Percentiles rank a stretch among this genome's conserved stretches.
Conservation (phyloP, 1,139 yeast genomes). For the Pichia sp. region DNA sequence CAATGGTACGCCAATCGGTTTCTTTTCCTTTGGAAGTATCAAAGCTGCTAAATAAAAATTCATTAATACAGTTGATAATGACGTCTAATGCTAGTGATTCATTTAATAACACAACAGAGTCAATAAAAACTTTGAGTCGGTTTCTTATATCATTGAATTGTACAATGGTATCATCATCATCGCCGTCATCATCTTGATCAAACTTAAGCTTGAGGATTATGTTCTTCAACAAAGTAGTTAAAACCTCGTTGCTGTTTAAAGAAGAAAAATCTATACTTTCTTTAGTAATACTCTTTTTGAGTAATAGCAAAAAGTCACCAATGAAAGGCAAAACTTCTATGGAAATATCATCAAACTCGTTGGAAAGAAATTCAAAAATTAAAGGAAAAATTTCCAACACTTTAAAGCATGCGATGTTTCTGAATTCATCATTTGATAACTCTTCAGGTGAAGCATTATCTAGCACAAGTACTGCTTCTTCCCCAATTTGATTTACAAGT, state of each 20-base stretch:
- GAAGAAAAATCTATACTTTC: conserved; percentile 29
- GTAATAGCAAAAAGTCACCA: conserved; percentile 59
- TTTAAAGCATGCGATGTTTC: conserved; percentile 37
- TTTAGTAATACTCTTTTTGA: conserved; percentile 49
- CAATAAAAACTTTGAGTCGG: conserved; percentile 73
- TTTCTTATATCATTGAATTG: conserved; percentile 75
- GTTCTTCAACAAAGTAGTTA: conserved; percentile 59
- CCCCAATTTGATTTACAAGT: conserved; percentile 65
- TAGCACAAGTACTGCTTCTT: conserved; percentile 61
- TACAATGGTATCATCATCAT: conserved; percentile 57
- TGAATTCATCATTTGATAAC: conserved; percentile 31
- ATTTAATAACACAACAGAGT: conserved; percentile 68
- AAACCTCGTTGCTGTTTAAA: conserved; percentile 37
- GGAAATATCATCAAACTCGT: conserved; percentile 86
- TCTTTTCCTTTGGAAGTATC: conserved; percentile 15
- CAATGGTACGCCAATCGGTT: conserved; percentile 69
- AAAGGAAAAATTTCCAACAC: conserved; percentile 67
- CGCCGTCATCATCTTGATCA: conserved; percentile 70
- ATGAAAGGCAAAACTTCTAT: conserved; percentile 76
- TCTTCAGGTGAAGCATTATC: conserved; percentile 40
- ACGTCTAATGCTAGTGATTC: conserved; percentile 68
- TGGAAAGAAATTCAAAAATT: conserved; percentile 59
- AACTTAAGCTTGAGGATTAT: conserved; percentile 72
- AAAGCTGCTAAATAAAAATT: conserved; percentile 38
- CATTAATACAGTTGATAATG: conserved; percentile 58